Evolutionary conservation across 2,329 filamentous ascomycete genomes (phyloP).

Genomic region (Ophiostoma australiae): DNA sequence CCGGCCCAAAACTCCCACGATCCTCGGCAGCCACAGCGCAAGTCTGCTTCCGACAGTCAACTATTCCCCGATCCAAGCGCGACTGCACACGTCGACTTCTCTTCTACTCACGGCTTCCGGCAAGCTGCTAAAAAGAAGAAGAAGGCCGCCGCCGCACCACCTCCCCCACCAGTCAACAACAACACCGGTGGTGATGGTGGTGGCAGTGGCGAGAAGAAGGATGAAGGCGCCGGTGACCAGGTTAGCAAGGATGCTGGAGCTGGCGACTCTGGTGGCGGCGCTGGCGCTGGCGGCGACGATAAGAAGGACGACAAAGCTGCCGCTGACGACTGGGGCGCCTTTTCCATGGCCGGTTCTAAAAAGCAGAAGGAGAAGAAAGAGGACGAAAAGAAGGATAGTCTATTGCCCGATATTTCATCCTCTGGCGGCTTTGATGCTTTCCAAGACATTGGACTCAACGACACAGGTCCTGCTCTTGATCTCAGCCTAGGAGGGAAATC

Average conservation of each 20-base stretch:
- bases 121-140: constrained; percentile 57
- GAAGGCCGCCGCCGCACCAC: constrained; percentile 29
- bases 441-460: constrained; percentile 63
- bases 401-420: constrained; percentile 25
- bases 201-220: constrained; percentile 35
- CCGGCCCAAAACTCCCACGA: not conserved
- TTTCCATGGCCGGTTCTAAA: constrained; percentile 42
- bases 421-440: constrained; percentile 50
- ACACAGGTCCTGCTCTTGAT: constrained; percentile 46
- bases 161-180: constrained; percentile 35
- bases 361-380: constrained; percentile 55
- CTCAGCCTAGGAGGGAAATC: constrained; percentile 44
- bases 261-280: constrained; percentile 33
- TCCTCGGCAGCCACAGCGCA: constrained; percentile 16
- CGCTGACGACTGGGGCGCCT: constrained; percentile 42
- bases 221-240: constrained; percentile 30
- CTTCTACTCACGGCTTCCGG: constrained; percentile 48
- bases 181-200: constrained; percentile 34
- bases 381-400: constrained; percentile 27
- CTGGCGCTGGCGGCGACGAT: constrained; percentile 30
- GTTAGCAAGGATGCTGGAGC: constrained; percentile 33
- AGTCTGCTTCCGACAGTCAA: constrained; percentile 30
- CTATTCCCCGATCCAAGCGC: constrained; percentile 46
- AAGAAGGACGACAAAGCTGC: constrained; percentile 33
- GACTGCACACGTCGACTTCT: constrained; percentile 52